These are phyloP conservation scores for Hydrangea macrophylla DNA, from an alignment of 148 eudicot genomes.

Conservation along the genomic window DNA sequence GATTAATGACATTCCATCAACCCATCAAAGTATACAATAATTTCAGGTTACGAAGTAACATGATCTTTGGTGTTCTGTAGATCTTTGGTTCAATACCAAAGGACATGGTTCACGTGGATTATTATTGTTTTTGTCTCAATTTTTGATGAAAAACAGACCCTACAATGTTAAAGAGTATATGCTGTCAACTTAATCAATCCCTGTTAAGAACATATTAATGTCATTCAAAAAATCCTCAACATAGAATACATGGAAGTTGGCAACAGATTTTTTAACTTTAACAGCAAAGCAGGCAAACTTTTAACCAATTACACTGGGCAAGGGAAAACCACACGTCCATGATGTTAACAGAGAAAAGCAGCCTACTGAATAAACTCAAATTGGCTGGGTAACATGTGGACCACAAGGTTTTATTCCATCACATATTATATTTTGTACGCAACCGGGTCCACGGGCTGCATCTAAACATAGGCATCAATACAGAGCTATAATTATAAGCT, in stretches of 20 bases:
- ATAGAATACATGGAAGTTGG: too few species aligned
- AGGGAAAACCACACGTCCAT: too few species aligned
- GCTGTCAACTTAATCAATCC: neutral
- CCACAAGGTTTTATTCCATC: neutral
- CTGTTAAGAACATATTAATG: neutral
- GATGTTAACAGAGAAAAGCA: too few species aligned
- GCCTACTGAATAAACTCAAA: too few species aligned
- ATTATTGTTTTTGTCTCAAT: neutral
- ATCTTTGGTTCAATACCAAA: neutral
- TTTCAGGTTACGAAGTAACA: neutral
- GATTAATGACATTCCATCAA: neutral
- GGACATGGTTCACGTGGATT: neutral
- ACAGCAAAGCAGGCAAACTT: too few species aligned
- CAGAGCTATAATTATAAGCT: constrained; percentile 15
- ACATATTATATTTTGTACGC: neutral
- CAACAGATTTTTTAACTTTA: too few species aligned
- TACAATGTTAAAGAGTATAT: neutral
- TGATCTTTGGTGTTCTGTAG: neutral
- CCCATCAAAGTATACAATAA: too few species aligned
- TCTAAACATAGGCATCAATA: neutral
- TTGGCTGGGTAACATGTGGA: neutral
- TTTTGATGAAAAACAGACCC: neutral
- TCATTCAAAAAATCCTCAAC: too few species aligned
- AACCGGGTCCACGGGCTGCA: neutral
- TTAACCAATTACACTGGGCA: too few species aligned